phyloP scores from a whole-genome alignment of 352 stramenopile species.

The Globisporangium splendens region DNA sequence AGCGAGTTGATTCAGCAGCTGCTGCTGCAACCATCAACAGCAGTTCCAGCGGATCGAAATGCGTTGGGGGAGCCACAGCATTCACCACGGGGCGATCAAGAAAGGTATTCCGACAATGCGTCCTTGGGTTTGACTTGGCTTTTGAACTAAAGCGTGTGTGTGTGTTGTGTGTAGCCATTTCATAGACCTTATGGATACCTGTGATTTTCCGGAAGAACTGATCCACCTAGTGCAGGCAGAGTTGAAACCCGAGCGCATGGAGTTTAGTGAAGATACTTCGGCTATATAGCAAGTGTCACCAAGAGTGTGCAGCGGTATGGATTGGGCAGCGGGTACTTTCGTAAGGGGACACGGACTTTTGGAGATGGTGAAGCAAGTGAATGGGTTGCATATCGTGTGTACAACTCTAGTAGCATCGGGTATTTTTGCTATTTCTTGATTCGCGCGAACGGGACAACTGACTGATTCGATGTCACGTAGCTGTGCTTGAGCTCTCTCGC shows the following conservation, averaged over 20 bases:
- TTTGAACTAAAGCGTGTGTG: too few relatives aligned
- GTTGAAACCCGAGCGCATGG: conserved; percentile 2
- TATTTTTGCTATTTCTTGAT: conserved; percentile 10
- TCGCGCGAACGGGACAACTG: conserved; percentile 33
- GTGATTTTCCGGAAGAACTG: conserved; percentile 33
- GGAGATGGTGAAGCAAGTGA: too few relatives aligned
- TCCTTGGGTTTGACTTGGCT: too few relatives aligned
- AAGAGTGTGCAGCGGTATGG: background rate
- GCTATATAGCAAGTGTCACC: background rate
- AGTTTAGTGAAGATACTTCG: too few relatives aligned
- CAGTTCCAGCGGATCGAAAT: background rate
- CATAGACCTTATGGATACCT: conserved; percentile 17
- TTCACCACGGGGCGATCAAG: background rate
- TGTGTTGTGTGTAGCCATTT: conserved; percentile 15
- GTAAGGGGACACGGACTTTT: too few relatives aligned
- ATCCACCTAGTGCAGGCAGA: conserved; percentile 23
- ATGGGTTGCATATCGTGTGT: too few relatives aligned
- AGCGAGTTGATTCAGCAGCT: conserved; percentile 19
- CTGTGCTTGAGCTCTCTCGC: conserved; percentile 30
- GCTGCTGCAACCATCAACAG: background rate
- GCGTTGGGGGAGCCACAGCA: background rate
- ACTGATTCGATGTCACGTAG: conserved; percentile 60
- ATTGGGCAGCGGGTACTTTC: background rate
- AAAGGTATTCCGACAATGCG: conserved; percentile 1
- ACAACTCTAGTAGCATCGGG: too few relatives aligned